Base-by-base conservation (phyloP, 306 rosid species). In the Lathyrus aphaca region DNA sequence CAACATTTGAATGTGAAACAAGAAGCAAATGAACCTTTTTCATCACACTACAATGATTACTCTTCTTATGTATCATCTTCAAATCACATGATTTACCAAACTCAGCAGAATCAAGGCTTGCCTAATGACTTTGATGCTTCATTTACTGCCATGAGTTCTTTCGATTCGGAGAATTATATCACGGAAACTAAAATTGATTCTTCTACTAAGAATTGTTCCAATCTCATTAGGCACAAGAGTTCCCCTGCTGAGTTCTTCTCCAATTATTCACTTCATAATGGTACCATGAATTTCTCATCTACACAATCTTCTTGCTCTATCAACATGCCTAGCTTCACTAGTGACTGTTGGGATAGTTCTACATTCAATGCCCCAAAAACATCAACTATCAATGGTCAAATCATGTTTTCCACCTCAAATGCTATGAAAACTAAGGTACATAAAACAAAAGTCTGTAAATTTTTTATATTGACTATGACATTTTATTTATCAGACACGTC, bases 201-300 rank as follows among this genome's bases (percentile, higher is more conserved):
- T 63, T 63, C 69, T 6, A 71, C 69, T 6, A 71, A 65, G 42
- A 85, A 83, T 84, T 77, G 61, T 40, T 64, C 86, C 59, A 75
- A 85, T 83, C 84, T 83, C 73, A 69, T 71, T 38, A 82, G 96
- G 80, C 96, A 88, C 58, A 83, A 64, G 72, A 93, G 91, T 75
- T 90, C 91, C 37, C 96, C 98, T 5, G 79, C 96, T 45, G 90
- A 74, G 12, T 74, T 93, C 63, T 80, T 88, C 87, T 68, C 86
- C 64, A 77, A 76, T 70, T 76, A 67, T 14, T 32, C 80, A 11
- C 45, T 57, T 67, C 80, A 82, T 55, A 86, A 79, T 74, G 93
- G 37, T 61, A 79, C 75, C 35, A 17, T 81, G 64, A 86, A 56
- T 72, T 70, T 87, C 66, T 75, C 92, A 66, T 64, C 83, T 48